Base-by-base conservation (phyloP, 345 rosid species). In the Melaleuca quinquenervia region DNA sequence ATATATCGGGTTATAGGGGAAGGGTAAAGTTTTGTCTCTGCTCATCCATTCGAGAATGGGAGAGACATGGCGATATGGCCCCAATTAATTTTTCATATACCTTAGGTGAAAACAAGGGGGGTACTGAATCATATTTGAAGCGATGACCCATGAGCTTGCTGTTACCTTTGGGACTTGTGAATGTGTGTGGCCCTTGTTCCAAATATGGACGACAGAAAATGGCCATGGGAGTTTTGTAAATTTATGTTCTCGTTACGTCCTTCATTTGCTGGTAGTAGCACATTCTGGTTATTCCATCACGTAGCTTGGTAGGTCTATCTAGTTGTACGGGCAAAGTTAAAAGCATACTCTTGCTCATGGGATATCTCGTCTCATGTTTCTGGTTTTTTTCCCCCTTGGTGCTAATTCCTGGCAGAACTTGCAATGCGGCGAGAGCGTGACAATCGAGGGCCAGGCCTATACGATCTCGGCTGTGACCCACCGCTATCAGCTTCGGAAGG, bases 401-500 rank as follows among this genome's bases (percentile, higher is more conserved):
- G 48, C 24, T 29, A 29, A 22, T 83, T 83, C 50, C 55, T 76
- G 32, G 91, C 95, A 96, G 99, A 95, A 95, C 86, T 88, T 96
- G 93, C 98, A 96, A 82, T 92, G 98, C 29, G 99, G 98, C 64
- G 96, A 95, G 89, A 94, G 95, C 48, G 98, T 96, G 87, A 96
- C 95, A 22, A 95, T 96, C 1, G 96, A 96, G 92, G 99, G 98
- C 50, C 98, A 92, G 82, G 88, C 94, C 10, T 96, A 97, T 51
- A 97, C 95, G 14, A 91, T 97, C 83, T 92, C 96, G 1, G 93
- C 97, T 1, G 98, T 96, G 83, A 95, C 97, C 84, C 94, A 97
- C 53, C 94, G 98, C 5, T 97, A 96, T 90, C 97, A 95, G 89
- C 97, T 96, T 64, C 93, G 98, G 41, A 97, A 95, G 91, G 99